Base-by-base conservation (phyloP, 106 monocot species). In the Dendrobium catenatum region DNA sequence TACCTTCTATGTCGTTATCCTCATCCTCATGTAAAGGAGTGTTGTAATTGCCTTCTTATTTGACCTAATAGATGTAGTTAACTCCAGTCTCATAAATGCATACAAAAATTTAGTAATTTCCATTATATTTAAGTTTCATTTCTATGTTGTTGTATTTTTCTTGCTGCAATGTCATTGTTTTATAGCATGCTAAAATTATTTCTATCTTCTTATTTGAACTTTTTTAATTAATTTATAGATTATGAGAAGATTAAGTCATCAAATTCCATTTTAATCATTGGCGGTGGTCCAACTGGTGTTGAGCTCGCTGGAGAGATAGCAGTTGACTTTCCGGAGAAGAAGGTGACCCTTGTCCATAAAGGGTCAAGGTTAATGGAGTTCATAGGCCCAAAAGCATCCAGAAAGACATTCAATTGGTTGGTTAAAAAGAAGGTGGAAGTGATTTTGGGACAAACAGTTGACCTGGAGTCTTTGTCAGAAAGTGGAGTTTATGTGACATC, bases 301-400 rank as follows among this genome's bases (percentile, higher is more conserved):
- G 86, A 82, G 75, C 82, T 86, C 16, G 86, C 86, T 18, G 86
- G 78, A 79, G 86, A 86, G 75, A 86, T 86, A 54, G 86, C 75
- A 26, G 78, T 79, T 11, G 86, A 86, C 48, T 82, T 74, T 67
- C 86, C 86, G 15, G 82, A 82, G 72, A 86, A 86, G 82, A 86
- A 82, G 70, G 79, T 82, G 17, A 86, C 82, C 42, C 11, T 82
- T n/a, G 86, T 86, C 47, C 86, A 86, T 41, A 86, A 78, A 51
- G 86, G 86, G 11, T n/a, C 79, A 41, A 86, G 82, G 42, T 68
- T 86, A 15, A 37, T 86, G 4, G 82, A 86, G 67, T 86, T 82
- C 66, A 75, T 86, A 22, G 86, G 86, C 61, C 82, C 8, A 5
- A 86, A 86, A 75, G 82, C 86, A 64, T 82, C 86, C n/a, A 64